Evolutionary conservation across 805 yeast genomes (phyloP), one percentile per base, ranked within the genome.

Genomic region (Saccharomycopsis sp.): DNA sequence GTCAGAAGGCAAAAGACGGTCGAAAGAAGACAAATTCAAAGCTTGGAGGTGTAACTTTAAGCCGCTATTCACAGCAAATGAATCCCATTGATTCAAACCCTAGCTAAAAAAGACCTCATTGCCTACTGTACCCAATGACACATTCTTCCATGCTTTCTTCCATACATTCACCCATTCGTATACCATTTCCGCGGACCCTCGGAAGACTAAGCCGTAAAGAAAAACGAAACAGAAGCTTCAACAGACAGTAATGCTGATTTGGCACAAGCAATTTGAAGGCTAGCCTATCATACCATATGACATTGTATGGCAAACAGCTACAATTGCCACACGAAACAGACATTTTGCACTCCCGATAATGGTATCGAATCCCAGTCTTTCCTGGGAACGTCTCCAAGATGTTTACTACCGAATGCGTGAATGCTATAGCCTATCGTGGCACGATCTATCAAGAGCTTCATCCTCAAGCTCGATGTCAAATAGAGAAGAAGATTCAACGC

Each of bases 321-420:
- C 37, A 5, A 29, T 29, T 29, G 12, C 37, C 37, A 29, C 37
- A 7, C 12, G 12, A 5, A 29, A 7, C 37, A 29, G 37, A 5
- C 37, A 29, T 7, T 29, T 29, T 7, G 9, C 37, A 29, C n/a
- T n/a, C n/a, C n/a, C 21, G 16, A 44, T 16, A 4, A 44, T 44
- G 48, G 48, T 44, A 7, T n/a, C 48, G 16, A 44, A 44, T 44
- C 48, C 48, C 21, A 44, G 48, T 44, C 48, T 44, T 50, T 50
- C 34, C 9, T 91, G 97, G 97, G 96, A 90, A 68, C 79, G 85
- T 62, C 76, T 91, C 18, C 83, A 81, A 56, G 82, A 83, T 68
- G 85, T 82, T 8, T 89, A 80, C 68, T 91, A 89, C 64, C 74
- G 87, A 57, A 75, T 78, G 16, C 70, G 84, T 56, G 78, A 81